Percentiles rank a stretch among this genome's conserved stretches.
phyloP scores from a whole-genome alignment of 1,284 basidiomycete species.

The Rhodofomes roseus region DNA sequence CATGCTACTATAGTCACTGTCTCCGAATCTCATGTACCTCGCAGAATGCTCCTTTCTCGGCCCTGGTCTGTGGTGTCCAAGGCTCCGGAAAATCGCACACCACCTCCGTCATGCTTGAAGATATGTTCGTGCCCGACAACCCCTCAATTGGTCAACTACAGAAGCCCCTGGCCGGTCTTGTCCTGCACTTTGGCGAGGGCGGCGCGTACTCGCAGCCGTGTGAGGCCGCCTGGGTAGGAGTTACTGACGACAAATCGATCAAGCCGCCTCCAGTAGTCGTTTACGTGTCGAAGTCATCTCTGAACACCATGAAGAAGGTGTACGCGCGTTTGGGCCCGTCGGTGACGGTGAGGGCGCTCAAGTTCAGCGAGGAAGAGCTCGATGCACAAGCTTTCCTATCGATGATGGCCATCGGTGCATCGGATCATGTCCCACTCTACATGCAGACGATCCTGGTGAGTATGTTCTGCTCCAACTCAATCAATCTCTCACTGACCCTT shows the following conservation, averaged over 20 bases:
- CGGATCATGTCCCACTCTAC: constrained; percentile 23
- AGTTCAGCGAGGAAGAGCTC: constrained; percentile 28
- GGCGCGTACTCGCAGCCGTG: constrained; percentile 53
- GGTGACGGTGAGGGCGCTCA: constrained; percentile 27
- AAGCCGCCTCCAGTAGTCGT: constrained; percentile 49
- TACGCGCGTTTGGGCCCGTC: constrained; percentile 25
- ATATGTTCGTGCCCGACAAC: constrained; percentile 55
- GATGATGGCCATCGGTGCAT: constrained; percentile 32
- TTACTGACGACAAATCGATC: constrained; percentile 33
- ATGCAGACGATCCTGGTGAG: constrained; percentile 24
- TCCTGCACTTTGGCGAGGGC: constrained; percentile 68
- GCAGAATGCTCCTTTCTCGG: constrained; percentile 33
- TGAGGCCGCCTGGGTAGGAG: constrained; percentile 61
- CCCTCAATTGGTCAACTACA: constrained; percentile 44
- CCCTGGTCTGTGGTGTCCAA: constrained; percentile 32
- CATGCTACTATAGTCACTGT: too few relatives aligned
- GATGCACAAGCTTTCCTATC: constrained; percentile 30
- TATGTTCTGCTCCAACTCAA: background rate
- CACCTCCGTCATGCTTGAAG: constrained; percentile 61
- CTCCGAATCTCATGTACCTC: background rate
- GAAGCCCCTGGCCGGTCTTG: constrained; percentile 55
- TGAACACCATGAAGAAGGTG: constrained; percentile 22
- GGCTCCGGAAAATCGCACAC: constrained; percentile 73
- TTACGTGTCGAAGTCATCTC: constrained; percentile 46
- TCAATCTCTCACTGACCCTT: background rate